Base-by-base conservation (phyloP, 2,329 filamentous ascomycete species). In the Hypoxylon sp. region DNA sequence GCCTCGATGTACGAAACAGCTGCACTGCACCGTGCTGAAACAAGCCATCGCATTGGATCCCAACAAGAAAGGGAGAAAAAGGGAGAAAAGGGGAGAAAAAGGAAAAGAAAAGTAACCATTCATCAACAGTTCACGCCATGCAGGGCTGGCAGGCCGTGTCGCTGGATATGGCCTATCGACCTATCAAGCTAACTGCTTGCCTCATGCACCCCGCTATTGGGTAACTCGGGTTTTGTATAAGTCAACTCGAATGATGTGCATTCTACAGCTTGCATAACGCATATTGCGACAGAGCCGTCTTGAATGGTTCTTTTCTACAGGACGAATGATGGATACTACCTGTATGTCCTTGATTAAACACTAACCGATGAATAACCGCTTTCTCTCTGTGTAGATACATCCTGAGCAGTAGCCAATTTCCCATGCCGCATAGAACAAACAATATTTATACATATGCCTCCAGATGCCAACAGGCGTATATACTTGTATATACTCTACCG, bases 1-100 rank as follows among this genome's bases (percentile, higher is more conserved):
- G 55, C 56, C 48, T 62, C 48, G 50, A 48, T 49, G 45, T 29
- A 27, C 47, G n/a, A n/a, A n/a, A n/a, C n/a, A n/a, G n/a, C n/a
- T n/a, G n/a, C 41, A 42, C 55, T 57, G 56, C 46, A 55, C 61
- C 41, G 48, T 40, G 45, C 45, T 54, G 50, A 49, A 61, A 63
- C 51, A 21, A 53, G 38, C 31, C 29, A 53, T 47, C 31, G 41
- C 42, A 48, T 63, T 55, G 49, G 49, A 49, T 51, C 8, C n/a
- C n/a, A n/a, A n/a, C n/a, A n/a, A n/a, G n/a, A n/a, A n/a, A n/a
- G n/a, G n/a, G n/a, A n/a, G n/a, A n/a, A n/a, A n/a, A n/a, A n/a
- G n/a, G n/a, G n/a, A n/a, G n/a, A n/a, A n/a, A n/a, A n/a, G n/a
- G n/a, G n/a, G n/a, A n/a, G n/a, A n/a, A n/a, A n/a, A n/a, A n/a